Base-by-base conservation (phyloP, 208 protist genomes). In the Wallacemonas sp. region DNA sequence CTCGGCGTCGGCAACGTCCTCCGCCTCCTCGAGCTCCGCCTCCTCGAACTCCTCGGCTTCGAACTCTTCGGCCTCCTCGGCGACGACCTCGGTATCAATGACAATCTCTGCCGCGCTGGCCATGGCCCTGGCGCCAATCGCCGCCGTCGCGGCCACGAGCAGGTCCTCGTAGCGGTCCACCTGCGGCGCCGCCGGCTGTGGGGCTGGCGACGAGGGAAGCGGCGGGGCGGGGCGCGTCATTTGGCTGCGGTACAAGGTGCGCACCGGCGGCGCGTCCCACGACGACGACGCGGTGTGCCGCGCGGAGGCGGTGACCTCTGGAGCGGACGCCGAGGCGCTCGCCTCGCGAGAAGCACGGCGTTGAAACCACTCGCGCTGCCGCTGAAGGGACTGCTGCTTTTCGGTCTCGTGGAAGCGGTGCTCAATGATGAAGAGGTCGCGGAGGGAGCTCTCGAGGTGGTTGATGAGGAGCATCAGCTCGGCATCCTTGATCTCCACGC, bases 391-490 rank as follows among this genome's bases (percentile, higher is more conserved):
- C 20, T 67, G 38, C 29, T 52, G 20, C 38, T 45, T 67, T 26
- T 61, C 48, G 4, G n/a, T 57, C 16, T 42, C 26, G 66, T 87
- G 77, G 42, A 62, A 81, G 16, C 69, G 72, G 65, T 93, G 86
- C 73, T 93, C 83, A 22, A 93, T 82, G 16, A 71, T 71, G 66
- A 93, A 96, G 57, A 92, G 78, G 52, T 96, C 86, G 32, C 74
- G 52, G 5, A 96, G 76, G 1, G 89, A 81, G 31, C 67, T 73
- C 48, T 95, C 77, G n/a, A 96, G 79, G 64, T 93, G 84, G n/a
- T 61, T 64, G 14, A 74, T 81, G 39, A 96, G 71, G 36, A 96
- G 71, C 42, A 92, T 65, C 11, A 95, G 68, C 33, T 93, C 81
- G 3, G 71, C 72, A 23, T 84, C 83, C 10, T 72, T 44, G 38